Evolutionary conservation across 371 early-diverging fungal species (phyloP), one percentile per base, ranked within the genome.

Genomic region (Cokeromyces recurvatus): DNA sequence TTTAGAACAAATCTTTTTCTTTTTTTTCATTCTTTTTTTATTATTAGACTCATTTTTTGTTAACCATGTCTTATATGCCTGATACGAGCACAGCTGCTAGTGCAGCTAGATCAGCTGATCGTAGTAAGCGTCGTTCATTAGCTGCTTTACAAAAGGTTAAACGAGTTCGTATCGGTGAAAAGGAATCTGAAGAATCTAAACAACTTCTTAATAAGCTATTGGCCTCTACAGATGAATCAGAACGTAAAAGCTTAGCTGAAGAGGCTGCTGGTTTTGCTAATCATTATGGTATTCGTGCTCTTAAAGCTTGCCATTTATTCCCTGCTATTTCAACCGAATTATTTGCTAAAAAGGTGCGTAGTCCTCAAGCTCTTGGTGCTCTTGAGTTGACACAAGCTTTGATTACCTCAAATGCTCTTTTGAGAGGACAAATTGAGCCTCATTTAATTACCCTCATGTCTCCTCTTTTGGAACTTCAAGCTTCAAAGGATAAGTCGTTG

Each of bases 261-360:
- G 57, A 61, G 25, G 48, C 55, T 36, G 71, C 59, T 43, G 59
- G 55, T 29, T 71, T 71, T 49, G 62, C 64, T 32, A 53, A 56
- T 48, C 64, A 68, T 49, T 71, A 77, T 27, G 81, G 79, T 38
- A 69, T 84, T 32, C 71, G 74, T 43, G 64, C 75, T 32, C 64
- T 87, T 47, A 71, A 78, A 49, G 66, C 78, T 14, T 48, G 55
- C 45, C 73, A 75, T 47, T 64, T 88, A 48, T 70, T 84, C 23
- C 65, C 74, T 38, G 71, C 73, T 46, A 64, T 88, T 43, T 59
- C 70, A 40, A 62, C 70, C 14, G 80, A 82, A 31, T 65, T 81
- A 24, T 63, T 61, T 41, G 84, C 85, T 66, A 85, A 85, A 67
- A 87, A 87, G 75, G 77, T 80, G 2, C 76, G 86, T 17, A 77